phyloP scores from a whole-genome alignment of 768 basidiomycete species.

The Fomitopsis serialis region DNA sequence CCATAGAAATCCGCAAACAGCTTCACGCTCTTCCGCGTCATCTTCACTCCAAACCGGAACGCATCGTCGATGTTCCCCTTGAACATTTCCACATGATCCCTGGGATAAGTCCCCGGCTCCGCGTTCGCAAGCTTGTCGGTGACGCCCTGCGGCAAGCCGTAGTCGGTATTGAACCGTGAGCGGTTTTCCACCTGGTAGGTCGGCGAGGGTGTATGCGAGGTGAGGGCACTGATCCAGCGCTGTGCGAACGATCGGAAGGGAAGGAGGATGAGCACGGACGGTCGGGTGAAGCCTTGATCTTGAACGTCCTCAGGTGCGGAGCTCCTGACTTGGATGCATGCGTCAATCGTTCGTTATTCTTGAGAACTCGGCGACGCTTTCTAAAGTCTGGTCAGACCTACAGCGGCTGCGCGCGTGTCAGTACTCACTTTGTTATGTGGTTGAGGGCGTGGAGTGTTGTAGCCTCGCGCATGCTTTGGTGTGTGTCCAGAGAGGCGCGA shows the following conservation, averaged over 20 bases:
- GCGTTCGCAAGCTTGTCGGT: constrained; percentile 76
- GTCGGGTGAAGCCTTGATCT: constrained; percentile 98
- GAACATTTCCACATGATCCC: constrained; percentile 90
- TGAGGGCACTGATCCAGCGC: constrained; percentile 77
- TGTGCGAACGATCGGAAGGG: constrained; percentile 90
- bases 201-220: constrained; percentile 65
- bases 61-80: constrained; percentile 96
- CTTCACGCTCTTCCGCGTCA: constrained; percentile 89
- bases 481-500: constrained; percentile 57
- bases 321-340: constrained; percentile 54
- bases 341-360: constrained; percentile 91
- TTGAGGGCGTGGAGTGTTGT: constrained; percentile 79
- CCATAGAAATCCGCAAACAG: constrained; percentile 88
- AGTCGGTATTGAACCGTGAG: constrained; percentile 76
- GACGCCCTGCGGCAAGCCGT: constrained; percentile 71
- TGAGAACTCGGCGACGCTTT: constrained; percentile 84
- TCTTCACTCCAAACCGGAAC: constrained; percentile 87
- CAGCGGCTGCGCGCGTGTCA: neutral
- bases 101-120: constrained; percentile 72
- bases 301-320: constrained; percentile 71
- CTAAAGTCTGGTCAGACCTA: constrained; percentile 32
- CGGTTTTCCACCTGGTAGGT: constrained; percentile 86
- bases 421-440: constrained; percentile 78
- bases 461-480: constrained; percentile 58
- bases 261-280: constrained; percentile 85